Percentiles rank a stretch among this genome's conserved stretches.
Conservation (phyloP, 176 grass and related monocot species). For the Otatea glauca region DNA sequence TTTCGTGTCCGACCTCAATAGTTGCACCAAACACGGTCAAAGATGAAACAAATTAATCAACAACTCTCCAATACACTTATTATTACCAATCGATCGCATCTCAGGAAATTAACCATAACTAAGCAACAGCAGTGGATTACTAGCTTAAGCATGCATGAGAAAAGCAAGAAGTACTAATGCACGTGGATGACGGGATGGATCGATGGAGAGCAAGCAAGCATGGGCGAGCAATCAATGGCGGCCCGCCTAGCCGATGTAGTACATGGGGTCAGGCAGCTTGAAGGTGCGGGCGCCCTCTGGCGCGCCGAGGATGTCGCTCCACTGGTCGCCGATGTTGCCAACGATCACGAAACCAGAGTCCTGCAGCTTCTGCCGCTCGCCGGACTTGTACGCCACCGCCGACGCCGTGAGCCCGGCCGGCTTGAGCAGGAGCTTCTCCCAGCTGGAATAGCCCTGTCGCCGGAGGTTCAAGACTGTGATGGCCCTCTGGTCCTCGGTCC, state of each 20-base stretch:
- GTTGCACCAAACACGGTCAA: too few relatives aligned
- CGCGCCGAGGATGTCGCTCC: slow-evolving; percentile 56
- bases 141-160: neutral
- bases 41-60: neutral
- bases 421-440: slow-evolving; percentile 58
- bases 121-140: neutral
- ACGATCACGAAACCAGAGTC: slow-evolving; percentile 46
- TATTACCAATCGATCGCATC: neutral
- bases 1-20: too few relatives aligned
- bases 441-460: slow-evolving; percentile 30
- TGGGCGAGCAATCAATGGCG: neutral
- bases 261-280: slow-evolving; percentile 60
- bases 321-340: slow-evolving; percentile 66
- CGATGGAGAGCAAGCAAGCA: neutral
- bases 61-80: neutral
- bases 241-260: slow-evolving; percentile 36
- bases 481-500: slow-evolving; percentile 41
- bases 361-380: slow-evolving; percentile 43
- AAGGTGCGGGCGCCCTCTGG: slow-evolving; percentile 47
- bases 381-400: slow-evolving; percentile 49
- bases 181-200: neutral
- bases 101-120: neutral
- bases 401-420: neutral
- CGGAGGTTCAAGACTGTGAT: slow-evolving; percentile 39
- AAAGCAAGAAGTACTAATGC: neutral